Percentiles rank a stretch among this genome's conserved stretches.
Conservation (phyloP, 2,329 filamentous ascomycete genomes). For the Botrytis deweyae region DNA sequence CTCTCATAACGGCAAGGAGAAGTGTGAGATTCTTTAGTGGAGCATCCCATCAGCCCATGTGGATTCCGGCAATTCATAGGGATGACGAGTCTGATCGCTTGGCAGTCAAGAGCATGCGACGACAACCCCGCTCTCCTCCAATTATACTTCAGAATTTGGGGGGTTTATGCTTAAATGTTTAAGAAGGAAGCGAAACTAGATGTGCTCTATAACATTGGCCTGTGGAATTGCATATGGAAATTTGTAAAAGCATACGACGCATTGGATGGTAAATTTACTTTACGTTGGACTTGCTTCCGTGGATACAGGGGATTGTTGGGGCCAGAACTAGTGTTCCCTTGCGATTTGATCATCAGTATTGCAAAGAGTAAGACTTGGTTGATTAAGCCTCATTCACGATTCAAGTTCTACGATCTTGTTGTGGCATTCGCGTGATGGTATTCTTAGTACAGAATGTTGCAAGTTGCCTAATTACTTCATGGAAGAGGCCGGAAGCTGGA, state of each 20-base stretch:
- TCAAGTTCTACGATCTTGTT: neutral
- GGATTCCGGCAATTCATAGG: neutral
- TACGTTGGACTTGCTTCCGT: neutral
- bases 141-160: neutral
- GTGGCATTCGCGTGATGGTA: neutral
- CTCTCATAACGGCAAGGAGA: neutral
- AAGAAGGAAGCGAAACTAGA: neutral
- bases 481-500: neutral
- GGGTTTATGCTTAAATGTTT: neutral
- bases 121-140: slow-evolving; percentile 5
- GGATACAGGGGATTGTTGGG: neutral
- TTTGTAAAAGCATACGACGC: slow-evolving; percentile 3
- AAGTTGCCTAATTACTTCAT: neutral
- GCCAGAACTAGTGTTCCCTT: neutral
- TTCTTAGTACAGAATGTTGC: neutral
- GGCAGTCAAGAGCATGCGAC: slow-evolving; percentile 12
- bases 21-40: neutral
- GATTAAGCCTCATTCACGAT: no score
- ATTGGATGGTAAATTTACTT: neutral
- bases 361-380: neutral
- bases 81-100: slow-evolving; percentile 14
- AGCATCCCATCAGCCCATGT: neutral
- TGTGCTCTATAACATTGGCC: neutral
- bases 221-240: neutral
- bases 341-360: neutral